These are phyloP conservation scores for Sindora glabra DNA, from an alignment of 306 rosid genomes.

Conservation along the genomic window DNA sequence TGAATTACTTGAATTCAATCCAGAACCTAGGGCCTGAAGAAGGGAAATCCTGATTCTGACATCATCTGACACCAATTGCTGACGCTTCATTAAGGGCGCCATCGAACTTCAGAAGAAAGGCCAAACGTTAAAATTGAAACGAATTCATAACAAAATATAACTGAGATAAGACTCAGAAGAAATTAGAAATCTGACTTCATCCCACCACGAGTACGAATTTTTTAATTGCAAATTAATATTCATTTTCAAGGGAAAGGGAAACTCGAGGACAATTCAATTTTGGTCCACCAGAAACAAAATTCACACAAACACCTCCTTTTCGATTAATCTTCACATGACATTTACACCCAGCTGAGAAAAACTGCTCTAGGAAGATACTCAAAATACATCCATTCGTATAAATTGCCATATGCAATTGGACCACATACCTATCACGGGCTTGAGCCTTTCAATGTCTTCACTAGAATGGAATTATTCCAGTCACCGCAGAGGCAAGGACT, in stretches of 20 bases:
- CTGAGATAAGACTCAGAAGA: neutral
- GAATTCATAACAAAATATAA: neutral
- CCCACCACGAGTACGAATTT: neutral
- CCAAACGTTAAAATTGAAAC: constrained; percentile 5
- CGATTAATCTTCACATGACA: neutral
- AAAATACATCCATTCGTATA: too few species aligned
- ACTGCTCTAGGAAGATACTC: too few species aligned
- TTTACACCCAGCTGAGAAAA: neutral
- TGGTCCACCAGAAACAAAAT: neutral
- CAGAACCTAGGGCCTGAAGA: too few species aligned
- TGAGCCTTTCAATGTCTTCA: constrained; percentile 48
- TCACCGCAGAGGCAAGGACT: constrained; percentile 41
- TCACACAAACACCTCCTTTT: neutral
- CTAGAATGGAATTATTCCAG: constrained; percentile 56
- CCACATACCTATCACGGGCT: constrained; percentile 63
- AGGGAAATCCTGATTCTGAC: too few species aligned
- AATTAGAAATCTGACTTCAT: neutral
- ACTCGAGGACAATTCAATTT: neutral
- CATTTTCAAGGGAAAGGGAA: neutral
- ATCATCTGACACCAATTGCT: too few species aligned
- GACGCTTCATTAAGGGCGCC: too few species aligned
- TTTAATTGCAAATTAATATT: neutral
- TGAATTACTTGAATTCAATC: too few species aligned
- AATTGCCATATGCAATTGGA: neutral
- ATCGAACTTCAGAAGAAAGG: neutral